These are phyloP conservation scores for Trichoderma polysporum DNA, from an alignment of 2,329 filamentous ascomycete genomes.

Conservation along the genomic window DNA sequence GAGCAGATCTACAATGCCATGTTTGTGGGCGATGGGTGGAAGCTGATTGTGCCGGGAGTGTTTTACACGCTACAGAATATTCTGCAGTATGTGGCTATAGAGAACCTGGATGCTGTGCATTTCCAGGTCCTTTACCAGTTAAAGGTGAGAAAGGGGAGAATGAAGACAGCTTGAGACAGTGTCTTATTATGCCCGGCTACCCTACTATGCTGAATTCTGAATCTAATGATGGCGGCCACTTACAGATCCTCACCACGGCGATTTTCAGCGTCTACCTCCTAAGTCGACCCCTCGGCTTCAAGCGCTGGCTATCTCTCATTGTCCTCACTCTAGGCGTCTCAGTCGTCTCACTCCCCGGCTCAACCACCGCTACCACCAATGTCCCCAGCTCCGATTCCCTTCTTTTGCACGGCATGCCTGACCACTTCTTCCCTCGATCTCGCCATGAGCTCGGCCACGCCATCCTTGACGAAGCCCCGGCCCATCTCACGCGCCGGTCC, in stretches of 20 bases:
- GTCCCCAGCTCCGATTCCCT: conserved; percentile 49
- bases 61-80: conserved; percentile 91
- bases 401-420: conserved; percentile 61
- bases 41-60: conserved; percentile 82
- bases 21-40: conserved; percentile 91
- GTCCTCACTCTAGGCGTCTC: conserved; percentile 79
- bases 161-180: conserved; percentile 21
- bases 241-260: conserved; percentile 78
- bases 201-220: not conserved
- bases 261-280: conserved; percentile 81
- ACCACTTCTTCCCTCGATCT: conserved; percentile 74
- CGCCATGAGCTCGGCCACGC: conserved; percentile 71
- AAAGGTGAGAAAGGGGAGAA: conserved; percentile 62
- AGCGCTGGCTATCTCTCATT: conserved; percentile 78
- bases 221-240: not conserved
- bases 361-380: conserved; percentile 41
- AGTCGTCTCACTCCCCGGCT: conserved; percentile 76
- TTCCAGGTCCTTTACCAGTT: conserved; percentile 94
- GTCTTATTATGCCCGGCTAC: too few relatives aligned
- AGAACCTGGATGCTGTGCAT: conserved; percentile 86
- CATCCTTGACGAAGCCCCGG: conserved; percentile 27
- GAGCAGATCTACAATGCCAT: conserved; percentile 76
- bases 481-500: conserved; percentile 60
- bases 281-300: conserved; percentile 64
- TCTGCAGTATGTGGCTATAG: conserved; percentile 88